Evolutionary conservation across 2,329 filamentous ascomycete genomes (phyloP), one percentile per base, ranked within the genome.

Genomic region (Colletotrichum sp.): DNA sequence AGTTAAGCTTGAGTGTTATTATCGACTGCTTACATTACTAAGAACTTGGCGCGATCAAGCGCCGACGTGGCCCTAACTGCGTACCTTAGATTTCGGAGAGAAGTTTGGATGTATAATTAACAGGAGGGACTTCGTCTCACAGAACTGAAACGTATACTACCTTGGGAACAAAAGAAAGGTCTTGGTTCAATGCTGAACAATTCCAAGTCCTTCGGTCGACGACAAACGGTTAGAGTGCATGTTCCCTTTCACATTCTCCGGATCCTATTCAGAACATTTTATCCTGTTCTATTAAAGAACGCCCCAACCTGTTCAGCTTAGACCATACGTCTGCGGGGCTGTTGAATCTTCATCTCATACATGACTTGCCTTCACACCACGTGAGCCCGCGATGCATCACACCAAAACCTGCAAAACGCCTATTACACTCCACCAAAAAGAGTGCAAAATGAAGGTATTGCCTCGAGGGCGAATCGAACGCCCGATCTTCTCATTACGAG

Each of bases 401-500:
- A 21, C n/a, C 10, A 7, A 1, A 48, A 18, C 36, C 2, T 39
- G 36, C 36, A 39, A 39, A 21, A 52, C n/a, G 10, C 4, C n/a
- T 9, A 39, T 24, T 18, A 2, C 9, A 21, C 26, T 36, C 4
- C 6, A 3, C n/a, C 14, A 52, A 48, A 24, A 63, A 21, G 24
- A 18, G 18, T 6, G 6, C 7, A 13, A 24, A 32, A n/a, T 10
- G 7, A 70, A 61, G 10, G 21, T 2, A 6, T 16, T 72, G 72
- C 72, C 72, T 75, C 72, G 68, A 75, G 68, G 72, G 72, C 72
- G 72, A 75, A 75, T 75, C 72, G 72, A 74, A 74, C 67, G 71
- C 67, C 71, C 71, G 66, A 71, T 74, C 71, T 71, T 74, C 71
- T 74, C 72, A 71, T 75, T 75, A 75, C 72, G 64, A 75, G 69